Conservation (phyloP, 1,139 yeast species). For the Pichia kudriavzevii region DNA sequence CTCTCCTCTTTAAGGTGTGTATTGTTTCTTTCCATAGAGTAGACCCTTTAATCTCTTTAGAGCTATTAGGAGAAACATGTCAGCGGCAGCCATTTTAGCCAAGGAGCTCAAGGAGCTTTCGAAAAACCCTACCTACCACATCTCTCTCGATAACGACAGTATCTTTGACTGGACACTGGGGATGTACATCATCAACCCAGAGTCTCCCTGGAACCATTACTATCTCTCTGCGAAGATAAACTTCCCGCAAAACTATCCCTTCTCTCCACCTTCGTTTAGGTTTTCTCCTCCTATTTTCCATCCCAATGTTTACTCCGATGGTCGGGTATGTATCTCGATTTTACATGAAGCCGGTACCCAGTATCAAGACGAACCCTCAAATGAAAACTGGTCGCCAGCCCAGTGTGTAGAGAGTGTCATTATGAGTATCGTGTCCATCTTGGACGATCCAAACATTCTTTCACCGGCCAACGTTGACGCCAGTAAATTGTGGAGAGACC, state of each 20-base stretch:
- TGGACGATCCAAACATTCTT: slow-evolving; percentile 86
- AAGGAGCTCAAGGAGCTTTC: slow-evolving; percentile 31
- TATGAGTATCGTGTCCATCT: slow-evolving; percentile 78
- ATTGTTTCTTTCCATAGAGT: too few species aligned
- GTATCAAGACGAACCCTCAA: slow-evolving; percentile 83
- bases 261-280: slow-evolving; percentile 82
- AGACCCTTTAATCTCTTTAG: too few species aligned
- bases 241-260: slow-evolving; percentile 88
- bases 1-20: too few species aligned
- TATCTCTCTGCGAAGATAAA: slow-evolving; percentile 91
- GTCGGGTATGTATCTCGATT: slow-evolving; percentile 85
- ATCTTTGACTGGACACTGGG: slow-evolving; percentile 91
- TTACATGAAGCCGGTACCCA: slow-evolving; percentile 81
- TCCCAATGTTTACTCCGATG: slow-evolving; percentile 92
- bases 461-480: slow-evolving; percentile 97
- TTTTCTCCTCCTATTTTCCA: slow-evolving; percentile 94
- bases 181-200: slow-evolving; percentile 83
- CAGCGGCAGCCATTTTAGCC: slow-evolving; percentile 23
- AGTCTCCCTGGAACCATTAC: slow-evolving; percentile 92
- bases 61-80: too few species aligned
- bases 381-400: slow-evolving; percentile 94
- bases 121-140: slow-evolving; percentile 65
- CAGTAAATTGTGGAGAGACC: slow-evolving; percentile 80
- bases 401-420: slow-evolving; percentile 90
- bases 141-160: slow-evolving; percentile 81